Evolutionary conservation across 2,329 filamentous ascomycete species (phyloP).

Genomic region (Aspergillus sp.): DNA sequence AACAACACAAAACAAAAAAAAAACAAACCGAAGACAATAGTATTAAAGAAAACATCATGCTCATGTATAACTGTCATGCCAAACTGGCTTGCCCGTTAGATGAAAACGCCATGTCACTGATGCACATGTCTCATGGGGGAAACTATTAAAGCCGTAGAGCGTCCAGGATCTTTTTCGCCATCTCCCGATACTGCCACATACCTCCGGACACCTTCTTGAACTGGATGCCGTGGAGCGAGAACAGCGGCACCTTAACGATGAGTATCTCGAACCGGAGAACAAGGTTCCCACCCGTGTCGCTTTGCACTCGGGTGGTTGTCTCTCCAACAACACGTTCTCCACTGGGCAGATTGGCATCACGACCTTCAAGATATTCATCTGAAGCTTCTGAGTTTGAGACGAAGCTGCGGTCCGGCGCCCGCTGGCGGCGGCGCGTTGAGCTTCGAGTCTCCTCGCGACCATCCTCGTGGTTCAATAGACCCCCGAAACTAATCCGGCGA

Average conservation of each 20-base stretch:
- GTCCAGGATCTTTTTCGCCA: slow-evolving; percentile 92
- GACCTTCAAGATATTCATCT: slow-evolving; percentile 64
- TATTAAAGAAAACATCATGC: slow-evolving; percentile 20
- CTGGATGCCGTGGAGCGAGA: slow-evolving; percentile 91
- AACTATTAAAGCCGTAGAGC: slow-evolving; percentile 69
- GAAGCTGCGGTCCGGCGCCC: slow-evolving; percentile 66
- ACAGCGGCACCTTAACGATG: slow-evolving; percentile 93
- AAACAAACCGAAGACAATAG: slow-evolving; percentile 2
- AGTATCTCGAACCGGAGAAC: slow-evolving; percentile 90
- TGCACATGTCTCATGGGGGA: slow-evolving; percentile 13
- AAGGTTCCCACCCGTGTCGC: slow-evolving; percentile 80
- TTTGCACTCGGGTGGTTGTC: slow-evolving; percentile 89
- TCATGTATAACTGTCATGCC: slow-evolving; percentile 29
- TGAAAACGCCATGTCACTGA: slow-evolving; percentile 9
- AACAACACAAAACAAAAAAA: slow-evolving; percentile 20
- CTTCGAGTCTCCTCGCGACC: slow-evolving; percentile 60
- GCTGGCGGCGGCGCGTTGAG: slow-evolving; percentile 46
- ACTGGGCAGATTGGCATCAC: slow-evolving; percentile 47
- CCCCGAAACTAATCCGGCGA: slow-evolving; percentile 81
- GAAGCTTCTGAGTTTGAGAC: slow-evolving; percentile 83
- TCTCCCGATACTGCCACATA: slow-evolving; percentile 98
- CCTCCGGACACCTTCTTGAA: slow-evolving; percentile 96
- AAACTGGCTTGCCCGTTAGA: slow-evolving; percentile 17
- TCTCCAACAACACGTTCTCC: slow-evolving; percentile 70
- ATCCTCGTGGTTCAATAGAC: slow-evolving; percentile 66